Conservation (phyloP, 179 eudicot genomes). For the Beta corolliflora region DNA sequence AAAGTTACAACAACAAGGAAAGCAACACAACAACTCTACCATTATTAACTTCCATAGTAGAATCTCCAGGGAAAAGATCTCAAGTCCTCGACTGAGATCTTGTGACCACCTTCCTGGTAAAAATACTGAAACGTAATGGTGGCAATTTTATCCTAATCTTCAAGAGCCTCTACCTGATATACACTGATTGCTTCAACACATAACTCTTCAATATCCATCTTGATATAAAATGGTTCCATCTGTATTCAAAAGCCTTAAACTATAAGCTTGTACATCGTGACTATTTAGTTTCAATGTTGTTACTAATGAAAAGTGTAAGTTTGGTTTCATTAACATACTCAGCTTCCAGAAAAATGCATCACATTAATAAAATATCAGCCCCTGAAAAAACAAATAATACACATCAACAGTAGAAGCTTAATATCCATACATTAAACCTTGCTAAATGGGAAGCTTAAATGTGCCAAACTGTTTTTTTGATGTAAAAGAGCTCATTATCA, state of each 20-base stretch:
- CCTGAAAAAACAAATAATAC: neutral
- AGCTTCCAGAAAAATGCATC: neutral
- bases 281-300: neutral
- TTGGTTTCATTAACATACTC: neutral
- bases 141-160: slow-evolving; percentile 82
- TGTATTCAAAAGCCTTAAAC: slow-evolving; percentile 18
- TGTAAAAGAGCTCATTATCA: slow-evolving; percentile 72
- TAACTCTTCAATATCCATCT: slow-evolving; percentile 79
- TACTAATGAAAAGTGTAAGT: neutral
- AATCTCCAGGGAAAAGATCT: neutral
- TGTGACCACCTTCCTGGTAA: slow-evolving; percentile 75
- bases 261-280: neutral
- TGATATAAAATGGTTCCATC: slow-evolving; percentile 75
- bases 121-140: slow-evolving; percentile 60
- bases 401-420: neutral
- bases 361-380: neutral
- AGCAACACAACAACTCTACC: too few relatives aligned
- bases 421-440: neutral
- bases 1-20: too few relatives aligned
- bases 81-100: slow-evolving; percentile 68
- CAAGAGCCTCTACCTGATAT: slow-evolving; percentile 89
- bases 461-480: slow-evolving; percentile 39
- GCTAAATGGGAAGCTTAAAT: neutral
- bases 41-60: too few relatives aligned
- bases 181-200: slow-evolving; percentile 80